Conservation (phyloP, 2,329 filamentous ascomycete genomes). For the Diplocarpon rosae region DNA sequence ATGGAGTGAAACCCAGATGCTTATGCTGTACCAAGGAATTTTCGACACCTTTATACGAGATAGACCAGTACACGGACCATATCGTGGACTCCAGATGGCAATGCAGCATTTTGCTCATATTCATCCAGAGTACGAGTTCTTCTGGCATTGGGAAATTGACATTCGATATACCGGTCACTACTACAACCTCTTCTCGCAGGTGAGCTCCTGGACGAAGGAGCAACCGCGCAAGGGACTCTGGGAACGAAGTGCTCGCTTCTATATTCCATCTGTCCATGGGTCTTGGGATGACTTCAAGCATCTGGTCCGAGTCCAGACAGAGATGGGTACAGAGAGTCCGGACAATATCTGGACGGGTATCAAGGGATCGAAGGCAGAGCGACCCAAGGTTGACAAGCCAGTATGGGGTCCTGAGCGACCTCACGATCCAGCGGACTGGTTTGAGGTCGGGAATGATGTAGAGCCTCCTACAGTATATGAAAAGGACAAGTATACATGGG, state of each 20-base stretch:
- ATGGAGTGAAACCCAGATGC: slow-evolving; percentile 93
- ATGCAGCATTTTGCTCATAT: slow-evolving; percentile 85
- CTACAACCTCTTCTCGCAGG: slow-evolving; percentile 60
- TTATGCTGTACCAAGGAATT: slow-evolving; percentile 77
- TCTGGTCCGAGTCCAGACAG: slow-evolving; percentile 65
- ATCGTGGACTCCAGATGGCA: slow-evolving; percentile 86
- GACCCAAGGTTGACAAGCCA: slow-evolving; percentile 42
- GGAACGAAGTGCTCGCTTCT: slow-evolving; percentile 72
- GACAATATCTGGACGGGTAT: slow-evolving; percentile 56
- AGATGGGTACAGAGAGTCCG: slow-evolving; percentile 52
- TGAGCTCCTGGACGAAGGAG: slow-evolving; percentile 56
- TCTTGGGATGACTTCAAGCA: slow-evolving; percentile 71
- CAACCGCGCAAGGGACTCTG: slow-evolving; percentile 73
- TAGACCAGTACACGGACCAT: slow-evolving; percentile 80
- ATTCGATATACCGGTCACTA: slow-evolving; percentile 83
- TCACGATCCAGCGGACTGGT: slow-evolving; percentile 55
- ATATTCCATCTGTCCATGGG: slow-evolving; percentile 65
- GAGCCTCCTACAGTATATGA: slow-evolving; percentile 61
- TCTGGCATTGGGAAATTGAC: slow-evolving; percentile 96
- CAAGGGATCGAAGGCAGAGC: slow-evolving; percentile 27
- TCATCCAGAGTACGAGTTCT: slow-evolving; percentile 82
- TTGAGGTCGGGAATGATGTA: slow-evolving; percentile 63
- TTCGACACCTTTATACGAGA: slow-evolving; percentile 62
- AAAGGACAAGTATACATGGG: slow-evolving; percentile 75
- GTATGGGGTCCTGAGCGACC: slow-evolving; percentile 81